Percentiles rank a stretch among this genome's conserved stretches.
Conservation (phyloP, 768 basidiomycete species). For the Auricularia sp. region DNA sequence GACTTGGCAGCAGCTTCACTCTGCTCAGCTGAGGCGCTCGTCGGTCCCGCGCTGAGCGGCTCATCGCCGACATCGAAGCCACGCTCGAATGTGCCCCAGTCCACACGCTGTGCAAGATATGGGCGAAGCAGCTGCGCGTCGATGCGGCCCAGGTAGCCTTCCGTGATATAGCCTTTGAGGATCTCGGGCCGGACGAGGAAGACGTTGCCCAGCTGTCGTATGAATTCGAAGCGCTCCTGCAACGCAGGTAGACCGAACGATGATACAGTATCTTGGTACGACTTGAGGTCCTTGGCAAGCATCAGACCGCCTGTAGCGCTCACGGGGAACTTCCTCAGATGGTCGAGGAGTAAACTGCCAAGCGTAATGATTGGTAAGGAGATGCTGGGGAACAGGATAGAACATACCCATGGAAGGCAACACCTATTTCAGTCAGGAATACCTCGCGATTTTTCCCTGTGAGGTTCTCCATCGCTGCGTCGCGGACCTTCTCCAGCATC, state of each 20-base stretch:
- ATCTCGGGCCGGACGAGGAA: slow-evolving; percentile 96
- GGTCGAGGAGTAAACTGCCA: slow-evolving; percentile 77
- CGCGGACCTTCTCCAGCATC: slow-evolving; percentile 68
- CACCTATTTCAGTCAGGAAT: slow-evolving; percentile 88
- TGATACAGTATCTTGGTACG: slow-evolving; percentile 84
- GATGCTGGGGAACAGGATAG: slow-evolving; percentile 23
- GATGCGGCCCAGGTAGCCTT: slow-evolving; percentile 86
- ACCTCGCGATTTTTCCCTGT: slow-evolving; percentile 89
- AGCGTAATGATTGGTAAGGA: background rate
- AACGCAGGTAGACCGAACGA: slow-evolving; percentile 78
- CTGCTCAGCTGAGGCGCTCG: too few species aligned
- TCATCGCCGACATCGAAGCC: slow-evolving; percentile 39
- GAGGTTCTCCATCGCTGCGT: slow-evolving; percentile 62
- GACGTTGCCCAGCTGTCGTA: slow-evolving; percentile 91
- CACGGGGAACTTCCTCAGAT: slow-evolving; percentile 92
- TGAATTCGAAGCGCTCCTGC: slow-evolving; percentile 93
- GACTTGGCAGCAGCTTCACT: slow-evolving; percentile 9
- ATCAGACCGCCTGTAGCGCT: slow-evolving; percentile 94
- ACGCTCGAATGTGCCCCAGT: slow-evolving; percentile 73
- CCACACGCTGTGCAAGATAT: slow-evolving; percentile 81
- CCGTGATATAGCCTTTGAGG: slow-evolving; percentile 89
- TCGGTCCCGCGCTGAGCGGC: too few species aligned
- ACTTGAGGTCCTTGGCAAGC: slow-evolving; percentile 98
- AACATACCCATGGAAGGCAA: slow-evolving; percentile 69
- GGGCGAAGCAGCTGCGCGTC: slow-evolving; percentile 80